A percentile compares a stretch with the other conserved stretches of the same genome.
phyloP scores from a whole-genome alignment of 768 basidiomycete species.

The Suillus weaverae region DNA sequence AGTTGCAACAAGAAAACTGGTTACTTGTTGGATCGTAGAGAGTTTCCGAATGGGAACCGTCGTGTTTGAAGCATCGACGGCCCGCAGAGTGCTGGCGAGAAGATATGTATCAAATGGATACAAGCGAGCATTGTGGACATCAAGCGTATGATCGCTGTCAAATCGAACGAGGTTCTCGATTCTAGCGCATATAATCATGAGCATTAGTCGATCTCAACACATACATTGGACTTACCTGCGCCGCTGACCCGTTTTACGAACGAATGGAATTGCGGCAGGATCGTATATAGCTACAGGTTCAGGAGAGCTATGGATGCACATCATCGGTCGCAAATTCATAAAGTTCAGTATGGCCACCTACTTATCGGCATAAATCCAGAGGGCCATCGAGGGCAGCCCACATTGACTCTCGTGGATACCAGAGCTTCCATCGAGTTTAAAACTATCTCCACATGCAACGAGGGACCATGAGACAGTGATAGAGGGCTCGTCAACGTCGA shows the following conservation, averaged over 20 bases:
- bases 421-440: conserved; percentile 45
- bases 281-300: conserved; percentile 44
- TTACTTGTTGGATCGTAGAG: conserved; percentile 43
- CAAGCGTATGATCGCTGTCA: conserved; percentile 55
- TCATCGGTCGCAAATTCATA: background rate
- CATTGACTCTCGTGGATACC: conserved; percentile 49
- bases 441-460: conserved; percentile 48
- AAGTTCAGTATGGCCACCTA: conserved; percentile 21
- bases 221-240: conserved; percentile 35
- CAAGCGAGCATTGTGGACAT: conserved; percentile 51
- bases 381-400: conserved; percentile 44
- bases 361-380: conserved; percentile 53
- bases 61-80: conserved; percentile 33
- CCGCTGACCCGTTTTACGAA: conserved; percentile 40
- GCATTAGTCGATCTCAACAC: background rate
- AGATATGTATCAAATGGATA: conserved; percentile 61
- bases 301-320: conserved; percentile 27
- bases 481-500: conserved; percentile 59
- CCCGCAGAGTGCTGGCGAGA: conserved; percentile 49
- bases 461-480: conserved; percentile 58
- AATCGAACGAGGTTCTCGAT: conserved; percentile 58
- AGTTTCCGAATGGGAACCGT: conserved; percentile 45
- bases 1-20: conserved; percentile 46
- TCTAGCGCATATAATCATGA: conserved; percentile 27
- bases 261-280: conserved; percentile 46